A percentile compares a stretch with the other conserved stretches of the same genome.
These are phyloP conservation scores for Gardenia jasminoides DNA, from an alignment of 257 asterid genomes.

Conservation along the genomic window DNA sequence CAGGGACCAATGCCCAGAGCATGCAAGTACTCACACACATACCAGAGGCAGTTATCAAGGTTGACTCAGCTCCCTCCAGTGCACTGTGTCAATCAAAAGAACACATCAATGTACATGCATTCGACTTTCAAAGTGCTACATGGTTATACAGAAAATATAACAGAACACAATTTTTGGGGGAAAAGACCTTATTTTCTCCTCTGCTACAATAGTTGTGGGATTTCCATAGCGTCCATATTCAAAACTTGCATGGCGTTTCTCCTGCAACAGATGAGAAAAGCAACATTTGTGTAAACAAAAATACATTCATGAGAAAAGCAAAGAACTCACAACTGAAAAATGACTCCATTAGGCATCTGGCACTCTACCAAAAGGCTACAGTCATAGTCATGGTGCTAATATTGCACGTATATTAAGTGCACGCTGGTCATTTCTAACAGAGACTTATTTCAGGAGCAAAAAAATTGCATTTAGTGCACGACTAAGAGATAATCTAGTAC, in stretches of 20 bases:
- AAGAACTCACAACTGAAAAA: neutral
- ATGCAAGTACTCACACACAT: slow-evolving; percentile 86
- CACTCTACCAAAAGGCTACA: no score
- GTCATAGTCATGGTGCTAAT: neutral
- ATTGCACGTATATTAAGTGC: neutral
- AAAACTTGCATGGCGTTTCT: slow-evolving; percentile 70
- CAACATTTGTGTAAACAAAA: no score
- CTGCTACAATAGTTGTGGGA: slow-evolving; percentile 76
- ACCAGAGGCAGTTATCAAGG: slow-evolving; percentile 83
- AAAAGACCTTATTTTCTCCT: slow-evolving; percentile 76
- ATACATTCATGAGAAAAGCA: no score
- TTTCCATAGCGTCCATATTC: slow-evolving; percentile 96
- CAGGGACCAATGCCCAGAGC: slow-evolving; percentile 87
- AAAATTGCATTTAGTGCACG: neutral
- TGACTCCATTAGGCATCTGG: neutral
- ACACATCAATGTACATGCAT: neutral
- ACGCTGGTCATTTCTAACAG: neutral
- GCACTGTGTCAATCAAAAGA: slow-evolving; percentile 55
- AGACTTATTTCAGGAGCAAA: neutral
- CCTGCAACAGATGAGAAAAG: slow-evolving; percentile 40
- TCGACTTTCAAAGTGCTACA: neutral
- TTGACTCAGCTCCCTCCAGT: slow-evolving; percentile 91
- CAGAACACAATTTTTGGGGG: neutral
- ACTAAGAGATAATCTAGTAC: slow-evolving; percentile 1
- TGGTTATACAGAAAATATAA: neutral